These are phyloP conservation scores for Wickerhamiella slavikovae DNA, from an alignment of 805 yeast genomes.

Conservation along the genomic window DNA sequence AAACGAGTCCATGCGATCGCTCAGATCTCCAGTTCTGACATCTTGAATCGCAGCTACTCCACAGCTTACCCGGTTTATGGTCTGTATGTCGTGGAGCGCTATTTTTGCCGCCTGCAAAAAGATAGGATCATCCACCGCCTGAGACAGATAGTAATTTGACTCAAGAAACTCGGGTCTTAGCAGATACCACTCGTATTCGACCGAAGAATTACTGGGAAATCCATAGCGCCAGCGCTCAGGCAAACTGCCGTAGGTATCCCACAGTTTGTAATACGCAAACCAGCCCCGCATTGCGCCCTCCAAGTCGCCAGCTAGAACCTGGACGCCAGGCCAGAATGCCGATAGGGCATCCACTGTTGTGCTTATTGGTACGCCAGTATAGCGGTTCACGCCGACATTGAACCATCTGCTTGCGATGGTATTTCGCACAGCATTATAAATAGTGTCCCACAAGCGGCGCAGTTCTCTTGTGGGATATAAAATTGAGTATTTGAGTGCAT, in stretches of 20 bases:
- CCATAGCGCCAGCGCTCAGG: constrained; percentile 65
- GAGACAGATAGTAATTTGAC: constrained; percentile 62
- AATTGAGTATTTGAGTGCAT: constrained; percentile 58
- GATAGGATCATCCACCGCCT: constrained; percentile 74
- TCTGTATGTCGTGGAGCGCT: constrained; percentile 33
- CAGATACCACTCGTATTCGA: constrained; percentile 76
- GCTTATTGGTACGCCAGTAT: constrained; percentile 28
- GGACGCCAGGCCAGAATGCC: constrained; percentile 78
- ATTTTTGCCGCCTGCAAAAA: constrained; percentile 57
- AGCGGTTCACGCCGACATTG: constrained; percentile 34
- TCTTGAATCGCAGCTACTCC: constrained; percentile 69
- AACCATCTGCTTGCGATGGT: constrained; percentile 31
- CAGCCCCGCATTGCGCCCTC: constrained; percentile 43
- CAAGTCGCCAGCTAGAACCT: constrained; percentile 58
- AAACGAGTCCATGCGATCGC: constrained; percentile 82
- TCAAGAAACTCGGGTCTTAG: constrained; percentile 83
- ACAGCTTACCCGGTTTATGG: constrained; percentile 36
- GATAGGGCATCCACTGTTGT: constrained; percentile 72
- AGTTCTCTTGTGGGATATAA: constrained; percentile 42
- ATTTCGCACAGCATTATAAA: constrained; percentile 33
- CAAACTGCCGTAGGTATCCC: constrained; percentile 61
- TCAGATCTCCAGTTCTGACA: constrained; percentile 35
- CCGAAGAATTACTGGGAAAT: constrained; percentile 13
- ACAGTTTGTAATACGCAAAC: constrained; percentile 43
- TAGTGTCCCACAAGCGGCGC: constrained; percentile 30